Base-by-base conservation (phyloP, 2,329 filamentous ascomycete species). In the Aspergillus melleus region DNA sequence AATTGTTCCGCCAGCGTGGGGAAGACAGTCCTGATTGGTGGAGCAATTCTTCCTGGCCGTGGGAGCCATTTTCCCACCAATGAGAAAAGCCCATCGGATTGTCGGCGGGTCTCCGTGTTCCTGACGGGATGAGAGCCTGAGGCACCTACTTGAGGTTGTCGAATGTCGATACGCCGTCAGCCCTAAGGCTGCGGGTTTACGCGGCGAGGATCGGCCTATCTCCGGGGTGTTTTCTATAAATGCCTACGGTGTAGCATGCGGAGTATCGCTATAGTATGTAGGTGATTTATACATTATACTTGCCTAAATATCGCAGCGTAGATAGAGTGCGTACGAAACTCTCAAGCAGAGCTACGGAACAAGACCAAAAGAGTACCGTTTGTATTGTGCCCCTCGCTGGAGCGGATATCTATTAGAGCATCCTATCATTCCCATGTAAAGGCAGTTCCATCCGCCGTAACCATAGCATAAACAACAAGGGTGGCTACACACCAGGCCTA, bases 21-120 rank as follows among this genome's bases (percentile, higher is more conserved):
- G 53, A 52, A 29, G 11, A n/a, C 36, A 10, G 30, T 9, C 52
- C 16, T 61, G 3, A 68, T 72, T 74, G 71, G 68, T 49, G 71
- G 71, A 65, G 47, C 54, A 66, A 64, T 64, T 60, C 16, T 54
- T 57, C 54, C 52, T 26, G 46, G 39, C 46, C 51, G 46, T 55
- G 60, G 55, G 26, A 50, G 62, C 51, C 2, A 19, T 59, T 61
- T 62, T 59, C 68, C 71, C 71, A 63, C 66, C 71, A 72, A 49
- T 66, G 50, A 64, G 24, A 59, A 46, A 42, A 47, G 22, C 16
- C 26, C 56, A 39, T 56, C n/a, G 14, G 16, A 32, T 24, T 24
- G 39, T 56, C 55, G 58, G 49, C 26, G 39, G n/a, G 42, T 20
- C 39, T 60, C 58, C 54, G 58, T 22, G 57, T 53, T 53, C 30